Conservation (phyloP, 2,329 filamentous ascomycete genomes). For the Alternaria viburni region DNA sequence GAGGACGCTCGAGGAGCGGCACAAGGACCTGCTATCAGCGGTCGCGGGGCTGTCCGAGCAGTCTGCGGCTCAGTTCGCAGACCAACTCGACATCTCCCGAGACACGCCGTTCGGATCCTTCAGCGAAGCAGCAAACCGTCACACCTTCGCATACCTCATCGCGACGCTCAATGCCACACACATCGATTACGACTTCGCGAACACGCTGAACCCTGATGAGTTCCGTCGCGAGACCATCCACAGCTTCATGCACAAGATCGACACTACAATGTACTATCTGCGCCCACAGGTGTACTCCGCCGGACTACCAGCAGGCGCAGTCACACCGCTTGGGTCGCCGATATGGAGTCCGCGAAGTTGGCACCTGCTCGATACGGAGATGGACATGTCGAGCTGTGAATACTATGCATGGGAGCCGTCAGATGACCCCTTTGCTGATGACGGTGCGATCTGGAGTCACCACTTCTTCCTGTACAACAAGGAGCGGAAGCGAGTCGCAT, state of each 20-base stretch:
- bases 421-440: conserved; percentile 89
- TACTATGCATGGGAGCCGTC: conserved; percentile 89
- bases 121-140: conserved; percentile 83
- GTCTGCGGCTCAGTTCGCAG: conserved; percentile 72
- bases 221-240: conserved; percentile 85
- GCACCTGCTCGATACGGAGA: conserved; percentile 91
- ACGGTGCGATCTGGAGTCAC: conserved; percentile 91
- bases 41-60: conserved; percentile 88
- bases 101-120: conserved; percentile 92
- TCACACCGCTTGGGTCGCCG: conserved; percentile 59
- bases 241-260: conserved; percentile 83
- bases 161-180: conserved; percentile 96
- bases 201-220: conserved; percentile 85
- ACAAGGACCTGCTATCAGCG: conserved; percentile 84
- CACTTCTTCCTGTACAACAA: conserved; percentile 99
- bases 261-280: conserved; percentile 84
- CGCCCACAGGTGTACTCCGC: conserved; percentile 63
- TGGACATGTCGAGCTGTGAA: conserved; percentile 86
- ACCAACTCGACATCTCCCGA: conserved; percentile 74
- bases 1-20: conserved; percentile 85
- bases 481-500: conserved; percentile 86
- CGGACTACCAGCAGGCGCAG: conserved; percentile 53
- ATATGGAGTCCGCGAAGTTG: conserved; percentile 91
- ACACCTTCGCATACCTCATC: conserved; percentile 94
- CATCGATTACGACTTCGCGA: conserved; percentile 95